A percentile compares a stretch with the other conserved stretches of the same genome.
Conservation (phyloP, 139 green algal genomes). For the Coelastrella sp. region DNA sequence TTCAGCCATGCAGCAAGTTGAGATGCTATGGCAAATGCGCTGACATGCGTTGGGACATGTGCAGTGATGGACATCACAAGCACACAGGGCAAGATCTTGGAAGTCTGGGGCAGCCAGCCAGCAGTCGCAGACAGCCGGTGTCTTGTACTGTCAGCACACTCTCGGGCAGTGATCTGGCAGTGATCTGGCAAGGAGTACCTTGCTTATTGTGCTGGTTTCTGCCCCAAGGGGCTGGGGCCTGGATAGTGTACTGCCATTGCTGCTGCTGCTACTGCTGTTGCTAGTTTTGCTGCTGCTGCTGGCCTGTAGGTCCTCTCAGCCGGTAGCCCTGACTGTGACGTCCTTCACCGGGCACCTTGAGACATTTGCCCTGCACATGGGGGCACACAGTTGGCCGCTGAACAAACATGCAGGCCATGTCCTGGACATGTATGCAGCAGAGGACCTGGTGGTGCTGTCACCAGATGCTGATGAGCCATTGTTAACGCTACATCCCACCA, state of each 20-base stretch:
- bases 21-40: too few species aligned
- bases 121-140: too few species aligned
- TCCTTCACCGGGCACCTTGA: conserved; percentile 37
- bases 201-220: too few species aligned
- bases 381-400: conserved; percentile 14
- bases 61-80: too few species aligned
- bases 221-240: too few species aligned
- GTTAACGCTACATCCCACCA: background rate
- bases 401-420: background rate
- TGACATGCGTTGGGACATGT: too few species aligned
- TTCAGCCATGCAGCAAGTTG: too few species aligned
- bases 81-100: too few species aligned
- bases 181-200: too few species aligned
- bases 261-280: background rate
- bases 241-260: background rate
- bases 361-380: conserved; percentile 42
- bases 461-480: conserved; percentile 53
- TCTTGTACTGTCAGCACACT: too few species aligned
- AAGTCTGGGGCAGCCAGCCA: too few species aligned
- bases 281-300: conserved; percentile 3
- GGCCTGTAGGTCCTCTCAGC: background rate
- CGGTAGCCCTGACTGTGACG: conserved; percentile 29
- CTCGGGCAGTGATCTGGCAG: too few species aligned
- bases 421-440: background rate
- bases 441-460: conserved; percentile 34